Conservation (phyloP, 1,139 yeast genomes). For the Suhomyces panamericanus region DNA sequence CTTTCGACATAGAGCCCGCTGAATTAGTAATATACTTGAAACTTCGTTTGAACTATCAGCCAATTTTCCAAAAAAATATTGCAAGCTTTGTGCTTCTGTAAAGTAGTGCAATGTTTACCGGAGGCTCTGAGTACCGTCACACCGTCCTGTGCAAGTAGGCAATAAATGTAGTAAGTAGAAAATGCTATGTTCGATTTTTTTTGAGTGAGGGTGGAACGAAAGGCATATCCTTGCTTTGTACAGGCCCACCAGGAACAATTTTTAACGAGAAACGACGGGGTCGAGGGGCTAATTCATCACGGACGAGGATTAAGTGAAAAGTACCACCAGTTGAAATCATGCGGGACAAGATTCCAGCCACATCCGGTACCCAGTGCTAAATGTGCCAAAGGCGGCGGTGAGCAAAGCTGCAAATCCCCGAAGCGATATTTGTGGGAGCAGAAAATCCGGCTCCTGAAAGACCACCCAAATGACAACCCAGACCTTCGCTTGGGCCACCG, state of each 20-base stretch:
- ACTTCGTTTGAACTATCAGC: conserved; percentile 1
- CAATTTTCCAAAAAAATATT: conserved; percentile 1
- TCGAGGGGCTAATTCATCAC: no score
- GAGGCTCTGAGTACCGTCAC: not conserved
- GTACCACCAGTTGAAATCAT: not conserved
- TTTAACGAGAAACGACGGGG: no score
- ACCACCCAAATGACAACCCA: no score
- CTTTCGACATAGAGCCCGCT: conserved; percentile 2
- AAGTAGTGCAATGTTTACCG: not conserved
- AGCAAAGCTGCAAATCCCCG: not conserved
- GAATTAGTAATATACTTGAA: conserved; percentile 2
- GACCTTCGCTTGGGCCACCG: not conserved
- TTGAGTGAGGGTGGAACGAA: not conserved
- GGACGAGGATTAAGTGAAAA: no score
- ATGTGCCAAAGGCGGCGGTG: not conserved
- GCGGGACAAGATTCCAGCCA: not conserved
- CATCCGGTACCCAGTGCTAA: not conserved
- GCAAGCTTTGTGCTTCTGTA: not conserved
- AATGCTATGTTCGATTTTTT: not conserved
- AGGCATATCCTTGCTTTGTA: not conserved
- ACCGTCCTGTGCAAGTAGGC: not conserved
- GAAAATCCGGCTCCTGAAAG: no score
- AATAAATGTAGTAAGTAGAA: not conserved
- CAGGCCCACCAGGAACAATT: not conserved
- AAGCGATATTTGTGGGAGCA: not conserved